These are phyloP conservation scores for Escovopsis sp. DNA, from an alignment of 2,329 filamentous ascomycete species.

Conservation along the genomic window DNA sequence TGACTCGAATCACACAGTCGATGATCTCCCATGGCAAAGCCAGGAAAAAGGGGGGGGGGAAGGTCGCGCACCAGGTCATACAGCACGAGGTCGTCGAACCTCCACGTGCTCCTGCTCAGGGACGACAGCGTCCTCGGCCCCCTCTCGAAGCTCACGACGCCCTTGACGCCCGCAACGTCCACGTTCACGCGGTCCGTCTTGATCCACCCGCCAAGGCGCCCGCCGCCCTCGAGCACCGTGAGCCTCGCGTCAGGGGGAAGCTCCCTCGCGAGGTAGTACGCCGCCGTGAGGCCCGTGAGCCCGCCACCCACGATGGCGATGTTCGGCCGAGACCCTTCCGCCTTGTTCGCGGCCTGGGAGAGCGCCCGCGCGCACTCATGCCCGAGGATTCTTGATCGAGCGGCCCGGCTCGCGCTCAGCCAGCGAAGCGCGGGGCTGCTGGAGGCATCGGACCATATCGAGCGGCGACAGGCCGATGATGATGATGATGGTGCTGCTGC, in stretches of 20 bases:
- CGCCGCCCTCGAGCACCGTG: slow-evolving; percentile 63
- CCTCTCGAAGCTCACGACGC: slow-evolving; percentile 59
- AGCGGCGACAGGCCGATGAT: too few relatives aligned
- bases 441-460: too few relatives aligned
- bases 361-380: too few relatives aligned
- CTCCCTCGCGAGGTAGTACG: slow-evolving; percentile 59
- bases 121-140: slow-evolving; percentile 66
- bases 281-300: slow-evolving; percentile 66
- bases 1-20: too few relatives aligned
- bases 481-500: too few relatives aligned
- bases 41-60: too few relatives aligned
- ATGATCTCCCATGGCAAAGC: too few relatives aligned
- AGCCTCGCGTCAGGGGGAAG: slow-evolving; percentile 52
- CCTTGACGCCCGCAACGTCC: slow-evolving; percentile 36
- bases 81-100: slow-evolving; percentile 49
- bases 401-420: too few relatives aligned
- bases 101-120: slow-evolving; percentile 22
- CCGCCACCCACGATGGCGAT: slow-evolving; percentile 67
- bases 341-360: too few relatives aligned
- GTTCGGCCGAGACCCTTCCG: slow-evolving; percentile 4
- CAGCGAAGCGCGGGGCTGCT: too few relatives aligned
- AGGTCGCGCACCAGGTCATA: slow-evolving; percentile 50
- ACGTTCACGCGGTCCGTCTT: slow-evolving; percentile 49
- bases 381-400: too few relatives aligned
- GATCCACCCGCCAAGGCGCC: slow-evolving; percentile 72